A percentile compares a stretch with the other conserved stretches of the same genome.
These are phyloP conservation scores for Crepidotus sp. DNA, from an alignment of 1,284 basidiomycete genomes.

Conservation along the genomic window DNA sequence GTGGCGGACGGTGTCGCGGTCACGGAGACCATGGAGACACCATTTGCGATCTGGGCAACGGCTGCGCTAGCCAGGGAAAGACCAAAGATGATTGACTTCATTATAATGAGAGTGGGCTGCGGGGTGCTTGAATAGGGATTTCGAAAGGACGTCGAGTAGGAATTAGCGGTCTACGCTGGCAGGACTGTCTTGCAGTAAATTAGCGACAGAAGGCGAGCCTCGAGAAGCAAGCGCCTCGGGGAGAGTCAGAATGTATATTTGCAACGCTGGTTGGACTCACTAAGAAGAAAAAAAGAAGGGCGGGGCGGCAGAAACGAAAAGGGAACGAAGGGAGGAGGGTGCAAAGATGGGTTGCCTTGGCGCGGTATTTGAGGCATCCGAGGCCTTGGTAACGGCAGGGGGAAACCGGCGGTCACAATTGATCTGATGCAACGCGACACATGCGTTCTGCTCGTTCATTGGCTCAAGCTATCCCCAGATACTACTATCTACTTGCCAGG, in stretches of 20 bases:
- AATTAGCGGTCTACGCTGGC: conserved; percentile 65
- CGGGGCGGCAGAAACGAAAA: conserved; percentile 30
- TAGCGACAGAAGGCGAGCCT: conserved; percentile 26
- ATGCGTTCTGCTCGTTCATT: too few relatives aligned
- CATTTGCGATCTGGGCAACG: conserved; percentile 47
- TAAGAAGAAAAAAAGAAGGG: conserved; percentile 25
- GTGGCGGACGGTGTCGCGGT: conserved; percentile 8
- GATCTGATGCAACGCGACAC: too few relatives aligned
- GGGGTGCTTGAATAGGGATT: conserved; percentile 28
- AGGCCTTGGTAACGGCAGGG: background rate
- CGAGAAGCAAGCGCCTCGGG: conserved; percentile 36
- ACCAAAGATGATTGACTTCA: conserved; percentile 53
- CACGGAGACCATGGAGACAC: conserved; percentile 39
- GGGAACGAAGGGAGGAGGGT: conserved; percentile 30
- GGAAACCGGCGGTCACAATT: too few relatives aligned
- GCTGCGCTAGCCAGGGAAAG: conserved; percentile 49
- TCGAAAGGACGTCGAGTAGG: conserved; percentile 32
- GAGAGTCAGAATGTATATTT: conserved; percentile 11
- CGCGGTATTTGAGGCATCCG: conserved; percentile 20
- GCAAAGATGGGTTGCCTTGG: conserved; percentile 21
- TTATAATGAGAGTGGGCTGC: conserved; percentile 39
- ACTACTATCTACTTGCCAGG: background rate
- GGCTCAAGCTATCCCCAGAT: conserved; percentile 5
- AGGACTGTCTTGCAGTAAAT: conserved; percentile 52
- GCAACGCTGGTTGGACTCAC: conserved; percentile 22